phyloP scores from a whole-genome alignment of 2,329 filamentous ascomycete species.

The Penicillium expansum region DNA sequence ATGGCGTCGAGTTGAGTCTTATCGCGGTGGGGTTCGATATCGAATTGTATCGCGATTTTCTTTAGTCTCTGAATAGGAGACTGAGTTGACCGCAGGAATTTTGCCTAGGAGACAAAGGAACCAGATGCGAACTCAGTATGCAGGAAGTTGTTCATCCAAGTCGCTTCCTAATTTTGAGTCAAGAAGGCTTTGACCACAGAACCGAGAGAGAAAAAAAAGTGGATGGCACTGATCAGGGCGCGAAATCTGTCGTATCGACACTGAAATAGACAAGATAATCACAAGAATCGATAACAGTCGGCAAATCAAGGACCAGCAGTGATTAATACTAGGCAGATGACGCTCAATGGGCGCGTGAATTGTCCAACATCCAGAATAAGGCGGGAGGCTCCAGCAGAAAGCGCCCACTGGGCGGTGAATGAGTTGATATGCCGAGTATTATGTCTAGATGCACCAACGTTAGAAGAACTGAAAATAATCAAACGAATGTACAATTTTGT shows the following conservation, averaged over 20 bases:
- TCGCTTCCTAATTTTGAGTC: constrained; percentile 12
- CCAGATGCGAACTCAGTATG: constrained; percentile 9
- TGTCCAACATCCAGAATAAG: constrained; percentile 15
- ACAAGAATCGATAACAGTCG: neutral
- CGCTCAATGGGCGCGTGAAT: constrained; percentile 18
- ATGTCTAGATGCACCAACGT: no score
- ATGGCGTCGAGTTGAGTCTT: constrained; percentile 5
- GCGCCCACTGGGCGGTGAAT: constrained; percentile 6
- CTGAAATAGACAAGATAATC: neutral
- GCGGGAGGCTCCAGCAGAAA: constrained; percentile 6
- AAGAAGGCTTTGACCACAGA: constrained; percentile 10
- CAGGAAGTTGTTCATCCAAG: constrained; percentile 16
- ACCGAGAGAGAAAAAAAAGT: neutral
- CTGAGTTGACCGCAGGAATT: neutral
- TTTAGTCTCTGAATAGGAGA: neutral
- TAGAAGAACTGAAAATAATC: neutral
- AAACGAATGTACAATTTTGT: neutral
- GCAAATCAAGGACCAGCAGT: constrained; percentile 6
- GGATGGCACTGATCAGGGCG: neutral
- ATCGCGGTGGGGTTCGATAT: constrained; percentile 6
- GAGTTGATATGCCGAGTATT: neutral
- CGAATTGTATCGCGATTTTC: neutral
- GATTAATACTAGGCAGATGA: constrained; percentile 12
- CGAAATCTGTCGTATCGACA: neutral
- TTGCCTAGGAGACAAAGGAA: constrained; percentile 5